Percentiles rank a stretch among this genome's conserved stretches.
Evolutionary conservation across 495 filamentous ascomycete genomes (phyloP).

Genomic region (Amniculicola lignicola): DNA sequence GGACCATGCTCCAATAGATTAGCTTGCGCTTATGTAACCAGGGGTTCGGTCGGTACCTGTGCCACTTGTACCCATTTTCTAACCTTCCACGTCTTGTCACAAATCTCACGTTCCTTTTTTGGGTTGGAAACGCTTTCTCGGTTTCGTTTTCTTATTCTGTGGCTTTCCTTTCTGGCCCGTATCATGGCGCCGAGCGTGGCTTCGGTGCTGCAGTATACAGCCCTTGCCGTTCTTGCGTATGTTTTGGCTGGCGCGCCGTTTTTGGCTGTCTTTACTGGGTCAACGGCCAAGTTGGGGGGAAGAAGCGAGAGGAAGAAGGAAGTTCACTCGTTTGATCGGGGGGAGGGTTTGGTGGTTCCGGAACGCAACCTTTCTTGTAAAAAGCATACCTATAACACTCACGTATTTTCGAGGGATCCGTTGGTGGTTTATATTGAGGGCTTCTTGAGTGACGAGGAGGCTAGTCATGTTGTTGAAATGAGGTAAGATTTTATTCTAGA

Average conservation of each 20-base stretch:
- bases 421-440: conserved; percentile 57
- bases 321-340: background rate
- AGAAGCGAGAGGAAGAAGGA: background rate
- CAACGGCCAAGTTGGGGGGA: background rate
- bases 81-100: too few species aligned
- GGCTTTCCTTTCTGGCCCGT: background rate
- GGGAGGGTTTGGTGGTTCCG: conserved; percentile 21
- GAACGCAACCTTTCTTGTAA: conserved; percentile 20
- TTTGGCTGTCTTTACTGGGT: conserved; percentile 3
- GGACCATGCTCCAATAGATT: too few species aligned
- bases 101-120: too few species aligned
- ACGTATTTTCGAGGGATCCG: conserved; percentile 50
- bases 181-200: background rate
- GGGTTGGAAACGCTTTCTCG: too few species aligned
- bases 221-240: conserved; percentile 22
- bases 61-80: too few species aligned
- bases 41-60: too few species aligned
- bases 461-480: conserved; percentile 49
- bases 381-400: conserved; percentile 15
- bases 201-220: conserved; percentile 19
- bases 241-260: conserved; percentile 32
- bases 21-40: too few species aligned
- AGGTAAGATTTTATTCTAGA: too few species aligned
- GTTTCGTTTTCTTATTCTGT: background rate
- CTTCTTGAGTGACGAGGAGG: conserved; percentile 51